Evolutionary conservation across 2,329 filamentous ascomycete species (phyloP).

Genomic region (Dactylellina sp.): DNA sequence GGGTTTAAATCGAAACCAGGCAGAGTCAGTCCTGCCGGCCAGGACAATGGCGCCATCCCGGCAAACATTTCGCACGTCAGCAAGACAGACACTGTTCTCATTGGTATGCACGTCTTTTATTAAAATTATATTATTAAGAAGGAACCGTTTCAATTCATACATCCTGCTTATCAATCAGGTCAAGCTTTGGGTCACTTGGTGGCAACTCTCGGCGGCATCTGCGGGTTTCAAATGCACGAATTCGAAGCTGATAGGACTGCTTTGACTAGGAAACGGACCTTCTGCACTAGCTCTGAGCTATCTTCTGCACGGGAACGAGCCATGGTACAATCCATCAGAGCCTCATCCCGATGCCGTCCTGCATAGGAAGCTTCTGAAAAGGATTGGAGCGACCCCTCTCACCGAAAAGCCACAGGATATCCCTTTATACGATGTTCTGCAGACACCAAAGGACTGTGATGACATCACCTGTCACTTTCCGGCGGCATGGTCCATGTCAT

Average conservation of each 20-base stretch:
- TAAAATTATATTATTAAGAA: slow-evolving; percentile 20
- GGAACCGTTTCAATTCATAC: background rate
- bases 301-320: slow-evolving; percentile 72
- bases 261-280: slow-evolving; percentile 70
- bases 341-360: slow-evolving; percentile 71
- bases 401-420: slow-evolving; percentile 36
- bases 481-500: slow-evolving; percentile 69
- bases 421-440: slow-evolving; percentile 65
- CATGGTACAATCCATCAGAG: slow-evolving; percentile 67
- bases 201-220: background rate
- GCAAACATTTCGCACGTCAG: slow-evolving; percentile 56
- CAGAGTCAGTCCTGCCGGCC: slow-evolving; percentile 30
- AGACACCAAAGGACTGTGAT: slow-evolving; percentile 67
- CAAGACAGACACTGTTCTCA: slow-evolving; percentile 64
- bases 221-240: background rate
- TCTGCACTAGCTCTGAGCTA: slow-evolving; percentile 73
- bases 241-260: background rate
- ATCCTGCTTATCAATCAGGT: slow-evolving; percentile 28
- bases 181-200: too few species aligned
- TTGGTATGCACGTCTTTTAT: slow-evolving; percentile 63
- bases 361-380: slow-evolving; percentile 65
- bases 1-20: slow-evolving; percentile 47
- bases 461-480: slow-evolving; percentile 70
- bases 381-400: slow-evolving; percentile 9
- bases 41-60: slow-evolving; percentile 59